Base-by-base conservation (phyloP, 495 filamentous ascomycete genomes). In the Penicillium bovifimosum region DNA sequence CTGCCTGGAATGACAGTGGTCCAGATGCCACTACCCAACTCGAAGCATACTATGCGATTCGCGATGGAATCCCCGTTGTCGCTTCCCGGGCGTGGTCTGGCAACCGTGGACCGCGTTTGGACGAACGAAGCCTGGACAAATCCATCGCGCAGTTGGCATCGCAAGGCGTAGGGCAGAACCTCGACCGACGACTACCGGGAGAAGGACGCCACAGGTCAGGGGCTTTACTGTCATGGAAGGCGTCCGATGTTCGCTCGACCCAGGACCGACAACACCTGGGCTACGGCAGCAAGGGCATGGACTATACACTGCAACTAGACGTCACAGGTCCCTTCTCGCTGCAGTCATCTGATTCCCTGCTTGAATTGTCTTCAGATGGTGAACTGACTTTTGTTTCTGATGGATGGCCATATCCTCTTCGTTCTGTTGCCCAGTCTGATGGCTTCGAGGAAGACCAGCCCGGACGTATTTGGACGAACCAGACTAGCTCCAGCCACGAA, bases 1-100 rank as follows among this genome's bases (percentile, higher is more conserved):
- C 78, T 0, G 76, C 76, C 2, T 82, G 79, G 79, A 82, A 77
- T 43, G 79, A 82, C 43, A 80, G 77, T 36, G 79, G 79, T 0
- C 75, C 78, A 0, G 77, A 80, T 53, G 76, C 79, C 1, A 78
- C 75, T 3, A 82, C 79, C 0, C 78, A 82, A 44, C 57, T 81
- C 0, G 79, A 82, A 34, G 65, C 72, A 0, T 82, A 73, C 55
- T 82, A 82, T 53, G 71, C 76, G 2, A 71, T 80, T 47, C 70
- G 77, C 5, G 64, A 74, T 20, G 79, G 79, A 0, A 74, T 81
- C 26, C 77, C 79, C 0, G 66, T 72, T 0, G 75, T 76, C 27
- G 76, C 60, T 1, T 68, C 76, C 18, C 60, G 74, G n/a, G 58
- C 69, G 3, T 75, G 78, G 78, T 59, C 67, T 16, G 77, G 76